Evolutionary conservation across 1,284 basidiomycete genomes (phyloP).

Genomic region (Trametes polyzona): DNA sequence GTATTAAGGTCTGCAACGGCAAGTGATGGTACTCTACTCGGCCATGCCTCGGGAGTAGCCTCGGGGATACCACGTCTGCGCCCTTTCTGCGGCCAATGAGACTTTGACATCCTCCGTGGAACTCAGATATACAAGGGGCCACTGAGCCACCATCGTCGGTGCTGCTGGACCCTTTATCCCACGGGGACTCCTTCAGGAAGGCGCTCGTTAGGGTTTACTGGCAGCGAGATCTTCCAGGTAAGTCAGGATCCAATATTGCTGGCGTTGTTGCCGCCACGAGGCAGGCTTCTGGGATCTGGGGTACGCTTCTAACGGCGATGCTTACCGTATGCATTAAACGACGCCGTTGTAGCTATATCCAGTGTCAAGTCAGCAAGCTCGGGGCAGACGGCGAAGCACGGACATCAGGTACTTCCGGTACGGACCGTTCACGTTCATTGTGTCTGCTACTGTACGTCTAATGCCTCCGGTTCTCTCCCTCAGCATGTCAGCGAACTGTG

Average conservation of each 20-base stretch:
- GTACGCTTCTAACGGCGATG: background rate
- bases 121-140: background rate
- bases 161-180: background rate
- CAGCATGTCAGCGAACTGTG: too few relatives aligned
- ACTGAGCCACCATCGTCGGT: background rate
- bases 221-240: slow-evolving; percentile 1
- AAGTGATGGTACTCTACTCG: background rate
- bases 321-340: background rate
- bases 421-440: too few relatives aligned
- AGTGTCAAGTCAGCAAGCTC: background rate
- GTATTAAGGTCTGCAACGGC: too few relatives aligned
- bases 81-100: background rate
- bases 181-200: background rate
- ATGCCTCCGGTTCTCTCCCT: background rate
- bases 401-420: background rate
- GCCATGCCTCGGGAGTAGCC: background rate
- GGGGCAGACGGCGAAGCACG: background rate
- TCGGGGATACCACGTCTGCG: background rate
- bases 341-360: background rate
- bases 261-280: background rate
- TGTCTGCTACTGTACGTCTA: too few relatives aligned
- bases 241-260: background rate
- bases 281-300: background rate
- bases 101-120: background rate
- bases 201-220: background rate